phyloP scores from a whole-genome alignment of 2,329 filamentous ascomycete species.

The Didymella glomerata region DNA sequence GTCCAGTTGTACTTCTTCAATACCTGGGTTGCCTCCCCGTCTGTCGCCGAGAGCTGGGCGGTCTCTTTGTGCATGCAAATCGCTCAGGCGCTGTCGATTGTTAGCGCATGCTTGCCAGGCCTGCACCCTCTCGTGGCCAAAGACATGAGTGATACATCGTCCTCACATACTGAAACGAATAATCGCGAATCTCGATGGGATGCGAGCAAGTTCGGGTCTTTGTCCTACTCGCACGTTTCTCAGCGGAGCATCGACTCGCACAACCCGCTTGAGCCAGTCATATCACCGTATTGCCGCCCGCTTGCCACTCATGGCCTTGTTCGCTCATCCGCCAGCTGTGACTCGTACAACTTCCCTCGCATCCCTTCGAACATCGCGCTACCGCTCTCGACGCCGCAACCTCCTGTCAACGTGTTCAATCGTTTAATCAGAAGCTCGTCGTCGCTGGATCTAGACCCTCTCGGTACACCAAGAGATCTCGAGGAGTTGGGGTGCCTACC shows the following conservation, averaged over 20 bases:
- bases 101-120: constrained; percentile 40
- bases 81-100: constrained; percentile 42
- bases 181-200: background rate
- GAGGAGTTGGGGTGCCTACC: constrained; percentile 29
- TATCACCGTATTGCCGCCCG: constrained; percentile 36
- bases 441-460: constrained; percentile 21
- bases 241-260: constrained; percentile 4
- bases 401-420: constrained; percentile 39
- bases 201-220: constrained; percentile 1
- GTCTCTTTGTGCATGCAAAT: constrained; percentile 36
- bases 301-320: constrained; percentile 42
- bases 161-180: background rate
- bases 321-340: constrained; percentile 30
- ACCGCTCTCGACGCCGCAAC: constrained; percentile 21
- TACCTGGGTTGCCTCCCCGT: constrained; percentile 15
- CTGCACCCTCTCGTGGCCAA: constrained; percentile 24
- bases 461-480: constrained; percentile 29
- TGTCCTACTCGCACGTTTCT: constrained; percentile 5
- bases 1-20: constrained; percentile 39
- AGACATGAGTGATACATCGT: constrained; percentile 12
- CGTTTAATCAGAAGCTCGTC: constrained; percentile 20
- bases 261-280: background rate
- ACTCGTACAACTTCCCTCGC: constrained; percentile 30
- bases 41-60: constrained; percentile 33
- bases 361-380: constrained; percentile 30